Evolutionary conservation across 2,329 filamentous ascomycete species (phyloP).

Genomic region (Zymoseptoria passerinii): DNA sequence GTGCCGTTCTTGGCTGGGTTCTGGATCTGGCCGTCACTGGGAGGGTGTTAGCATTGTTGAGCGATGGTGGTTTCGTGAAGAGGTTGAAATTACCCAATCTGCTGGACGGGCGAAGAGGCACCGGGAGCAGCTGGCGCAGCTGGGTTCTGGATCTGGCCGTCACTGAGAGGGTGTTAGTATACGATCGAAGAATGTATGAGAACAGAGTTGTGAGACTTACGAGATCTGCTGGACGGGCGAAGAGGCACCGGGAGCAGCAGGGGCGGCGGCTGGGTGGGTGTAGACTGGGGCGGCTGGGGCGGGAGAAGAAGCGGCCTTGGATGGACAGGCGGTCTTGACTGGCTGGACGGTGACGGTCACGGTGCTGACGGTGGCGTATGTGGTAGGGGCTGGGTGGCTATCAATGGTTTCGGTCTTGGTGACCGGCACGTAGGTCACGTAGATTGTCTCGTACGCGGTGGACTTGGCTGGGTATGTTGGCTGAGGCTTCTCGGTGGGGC

Average conservation of each 20-base stretch:
- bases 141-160: neutral
- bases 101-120: neutral
- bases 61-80: neutral
- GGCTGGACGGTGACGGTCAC: neutral
- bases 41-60: neutral
- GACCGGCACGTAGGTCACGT: neutral
- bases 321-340: neutral
- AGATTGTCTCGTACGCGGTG: neutral
- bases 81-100: neutral
- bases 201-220: neutral
- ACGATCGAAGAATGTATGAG: neutral
- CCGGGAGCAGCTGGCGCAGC: neutral
- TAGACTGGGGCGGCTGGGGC: neutral
- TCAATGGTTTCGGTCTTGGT: neutral
- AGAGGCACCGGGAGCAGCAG: neutral
- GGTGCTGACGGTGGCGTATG: neutral
- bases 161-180: neutral
- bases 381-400: neutral
- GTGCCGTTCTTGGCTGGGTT: neutral
- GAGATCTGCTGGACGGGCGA: neutral
- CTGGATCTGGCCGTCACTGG: neutral
- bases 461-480: neutral
- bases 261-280: neutral
- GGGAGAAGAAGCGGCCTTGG: neutral
- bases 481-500: neutral